Evolutionary conservation across 2,329 filamentous ascomycete species (phyloP), one percentile per base, ranked within the genome.

Genomic region (Neobulgaria alba): DNA sequence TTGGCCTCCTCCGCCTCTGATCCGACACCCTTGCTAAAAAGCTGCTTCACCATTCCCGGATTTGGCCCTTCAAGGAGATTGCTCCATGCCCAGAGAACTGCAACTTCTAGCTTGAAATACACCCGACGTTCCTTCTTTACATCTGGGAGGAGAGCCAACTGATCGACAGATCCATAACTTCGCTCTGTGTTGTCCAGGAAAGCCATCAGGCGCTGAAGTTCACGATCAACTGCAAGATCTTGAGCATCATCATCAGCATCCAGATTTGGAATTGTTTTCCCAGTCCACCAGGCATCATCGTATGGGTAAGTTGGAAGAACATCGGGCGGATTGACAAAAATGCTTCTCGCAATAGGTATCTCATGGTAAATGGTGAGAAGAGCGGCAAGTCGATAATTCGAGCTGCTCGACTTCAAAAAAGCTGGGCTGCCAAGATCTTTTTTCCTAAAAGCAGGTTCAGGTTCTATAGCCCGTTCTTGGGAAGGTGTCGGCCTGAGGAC

Each of bases 161-260:
- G 60, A 41, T 75, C 72, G 16, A 67, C 68, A 0, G 71, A 73
- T 10, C 73, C 77, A 48, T 79, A 79, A 32, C 69, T 72, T 32
- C 78, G 67, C 18, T 79, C 72, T 0, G 76, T 77, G 8, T 59
- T 63, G 42, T 81, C 77, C 3, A 82, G 64, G 46, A 82, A 80
- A 8, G 75, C 77, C 63, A 82, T 69, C 4, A 82, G 57, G 10
- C 77, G 72, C 49, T 80, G 77, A 2, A 79, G 49, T 55, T 81
- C 77, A 14, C 65, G 57, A 10, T 66, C 57, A 35, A 57, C 58
- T 5, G 39, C 23, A 5, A 39, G 17, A 4, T 39, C 36, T 21
- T 51, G 39, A 23, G 57, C 32, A 16, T 48, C 43, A 31, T 45
- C 30, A 19, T 39, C 29, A 14, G 41, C 33, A 10, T 33, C 33